Conservation (phyloP, 2,329 filamentous ascomycete genomes). For the Talaromyces sp. region DNA sequence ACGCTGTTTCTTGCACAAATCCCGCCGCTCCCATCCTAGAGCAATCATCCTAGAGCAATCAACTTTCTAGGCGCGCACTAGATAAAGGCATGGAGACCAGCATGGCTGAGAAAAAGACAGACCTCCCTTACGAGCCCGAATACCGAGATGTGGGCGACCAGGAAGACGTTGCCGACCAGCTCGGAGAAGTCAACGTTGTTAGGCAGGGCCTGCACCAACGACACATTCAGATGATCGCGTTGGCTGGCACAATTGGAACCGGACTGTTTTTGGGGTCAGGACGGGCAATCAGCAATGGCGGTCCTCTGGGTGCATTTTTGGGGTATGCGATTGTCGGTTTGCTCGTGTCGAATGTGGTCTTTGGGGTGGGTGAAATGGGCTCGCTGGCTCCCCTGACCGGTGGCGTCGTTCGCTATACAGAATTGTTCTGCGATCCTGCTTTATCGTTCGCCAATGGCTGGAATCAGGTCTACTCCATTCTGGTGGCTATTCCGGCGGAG, state of each 20-base stretch:
- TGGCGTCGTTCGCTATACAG: slow-evolving; percentile 31
- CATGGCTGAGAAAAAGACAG: background rate
- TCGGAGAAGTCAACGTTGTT: background rate
- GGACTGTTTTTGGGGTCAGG: slow-evolving; percentile 35
- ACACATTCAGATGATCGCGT: slow-evolving; percentile 34
- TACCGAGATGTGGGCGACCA: background rate
- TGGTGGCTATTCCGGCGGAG: slow-evolving; percentile 29
- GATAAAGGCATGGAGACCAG: background rate
- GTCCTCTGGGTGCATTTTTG: slow-evolving; percentile 29
- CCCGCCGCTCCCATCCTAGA: background rate
- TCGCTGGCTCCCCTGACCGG: slow-evolving; percentile 35
- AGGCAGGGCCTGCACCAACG: slow-evolving; percentile 26
- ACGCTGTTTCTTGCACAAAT: background rate
- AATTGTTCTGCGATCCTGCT: slow-evolving; percentile 34
- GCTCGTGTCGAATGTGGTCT: slow-evolving; percentile 27
- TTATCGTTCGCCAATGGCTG: slow-evolving; percentile 33
- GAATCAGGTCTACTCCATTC: slow-evolving; percentile 31
- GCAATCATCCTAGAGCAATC: background rate
- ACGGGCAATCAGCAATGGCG: slow-evolving; percentile 25
- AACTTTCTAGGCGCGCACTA: background rate
- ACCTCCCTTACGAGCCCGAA: background rate
- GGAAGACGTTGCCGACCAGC: background rate
- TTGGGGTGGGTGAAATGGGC: slow-evolving; percentile 18
- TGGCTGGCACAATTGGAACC: slow-evolving; percentile 34
- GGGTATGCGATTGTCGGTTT: slow-evolving; percentile 36